Base-by-base conservation (phyloP, 2,329 filamentous ascomycete genomes). In the Diaporthe aspalathi region DNA sequence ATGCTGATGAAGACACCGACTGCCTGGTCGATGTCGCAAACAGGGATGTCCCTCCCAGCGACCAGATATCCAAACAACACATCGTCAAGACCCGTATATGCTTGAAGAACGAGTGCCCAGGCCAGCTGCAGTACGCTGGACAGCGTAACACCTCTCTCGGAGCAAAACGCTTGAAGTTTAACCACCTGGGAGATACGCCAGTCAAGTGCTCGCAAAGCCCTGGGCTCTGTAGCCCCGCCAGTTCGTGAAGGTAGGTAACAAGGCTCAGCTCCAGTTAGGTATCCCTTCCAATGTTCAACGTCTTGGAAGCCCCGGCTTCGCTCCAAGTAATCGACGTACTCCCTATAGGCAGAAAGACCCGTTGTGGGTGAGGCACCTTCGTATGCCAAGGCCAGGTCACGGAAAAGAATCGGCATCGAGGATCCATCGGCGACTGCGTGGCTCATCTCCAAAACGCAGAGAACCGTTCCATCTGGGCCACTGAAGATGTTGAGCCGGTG, bases 21-120 rank as follows among this genome's bases (percentile, higher is more conserved):
- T 57, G 54, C 54, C n/a, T 57, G 54, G 14, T 57, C 54, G 27
- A 57, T 57, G 8, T 57, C 32, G 35, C 14, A 24, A n/a, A 57
- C 54, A 0, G 54, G 54, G n/a, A 40, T 20, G 35, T 57, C 54
- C 54, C 54, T 57, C 14, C 54, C 54, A 17, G 54, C n/a, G 14
- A 57, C 54, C 35, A 57, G n/a, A 57, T 57, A 57, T 20, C 54
- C 54, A 40, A 57, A 57, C 35, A 57, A 17, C n/a, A 57, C 35
- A n/a, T 57, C 54, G 32, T 57, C 54, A 40, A 57, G 54, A 17
- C 54, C 54, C 8, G 54, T 57, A 27, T 57, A 57, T 9, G 54
- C 35, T 57, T 57, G 54, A 17, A 57, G 54, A 14, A 57, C 54
- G 24, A 57, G 54, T 40, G 54, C 54, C 54, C 54, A 57, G 3